A percentile compares a stretch with the other conserved stretches of the same genome.
These are phyloP conservation scores for Agaricus bisporus DNA, from an alignment of 768 basidiomycete genomes.

Conservation along the genomic window DNA sequence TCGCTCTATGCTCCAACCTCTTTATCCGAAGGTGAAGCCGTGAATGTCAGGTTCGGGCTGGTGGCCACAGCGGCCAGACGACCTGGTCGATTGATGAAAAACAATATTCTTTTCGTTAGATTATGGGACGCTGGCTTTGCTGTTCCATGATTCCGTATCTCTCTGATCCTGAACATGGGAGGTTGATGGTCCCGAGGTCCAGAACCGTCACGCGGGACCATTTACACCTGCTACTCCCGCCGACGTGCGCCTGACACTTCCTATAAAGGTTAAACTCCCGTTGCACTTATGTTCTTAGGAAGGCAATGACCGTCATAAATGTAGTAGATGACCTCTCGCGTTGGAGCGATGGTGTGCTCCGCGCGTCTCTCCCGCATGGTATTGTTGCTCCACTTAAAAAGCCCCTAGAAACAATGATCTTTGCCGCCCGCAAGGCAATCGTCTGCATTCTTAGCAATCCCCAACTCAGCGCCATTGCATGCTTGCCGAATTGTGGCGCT, in stretches of 20 bases:
- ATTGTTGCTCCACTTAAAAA: slow-evolving; percentile 68
- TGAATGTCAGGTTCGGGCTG: slow-evolving; percentile 78
- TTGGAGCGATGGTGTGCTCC: slow-evolving; percentile 78
- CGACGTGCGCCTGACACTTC: slow-evolving; percentile 44
- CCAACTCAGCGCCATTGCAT: slow-evolving; percentile 64
- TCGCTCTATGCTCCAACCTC: slow-evolving; percentile 76
- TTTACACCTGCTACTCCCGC: slow-evolving; percentile 74
- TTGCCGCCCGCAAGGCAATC: slow-evolving; percentile 67
- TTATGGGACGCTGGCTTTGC: slow-evolving; percentile 75
- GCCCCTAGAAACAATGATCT: slow-evolving; percentile 42
- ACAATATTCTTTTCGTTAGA: slow-evolving; percentile 30
- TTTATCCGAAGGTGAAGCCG: slow-evolving; percentile 50
- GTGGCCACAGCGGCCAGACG: slow-evolving; percentile 65
- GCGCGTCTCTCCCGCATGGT: slow-evolving; percentile 77
- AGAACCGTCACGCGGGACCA: slow-evolving; percentile 68
- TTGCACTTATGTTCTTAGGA: slow-evolving; percentile 1
- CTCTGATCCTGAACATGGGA: slow-evolving; percentile 15
- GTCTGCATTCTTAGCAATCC: slow-evolving; percentile 89
- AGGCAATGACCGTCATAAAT: slow-evolving; percentile 78
- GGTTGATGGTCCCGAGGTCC: slow-evolving; percentile 80
- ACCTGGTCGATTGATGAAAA: background rate
- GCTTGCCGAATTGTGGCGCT: slow-evolving; percentile 63
- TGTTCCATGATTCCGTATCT: slow-evolving; percentile 71
- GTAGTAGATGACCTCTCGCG: slow-evolving; percentile 75
- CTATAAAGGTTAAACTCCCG: background rate